Evolutionary conservation across 768 basidiomycete genomes (phyloP), one percentile per base, ranked within the genome.

Genomic region (Mrakia frigida): DNA sequence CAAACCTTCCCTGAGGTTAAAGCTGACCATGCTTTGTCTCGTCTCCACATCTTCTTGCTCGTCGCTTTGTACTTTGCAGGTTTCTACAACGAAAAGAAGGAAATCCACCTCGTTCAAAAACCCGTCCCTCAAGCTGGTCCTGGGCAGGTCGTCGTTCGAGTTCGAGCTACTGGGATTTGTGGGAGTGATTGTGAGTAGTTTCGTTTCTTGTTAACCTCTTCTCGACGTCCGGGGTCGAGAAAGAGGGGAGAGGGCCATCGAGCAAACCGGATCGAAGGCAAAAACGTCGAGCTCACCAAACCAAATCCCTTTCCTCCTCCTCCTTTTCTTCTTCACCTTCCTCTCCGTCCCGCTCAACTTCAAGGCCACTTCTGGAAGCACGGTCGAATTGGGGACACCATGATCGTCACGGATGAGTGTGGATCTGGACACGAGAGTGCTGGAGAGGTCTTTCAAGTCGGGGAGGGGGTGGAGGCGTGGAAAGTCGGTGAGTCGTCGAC

Each of bases 141-240:
- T 3, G 56, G 69, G 2, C 75, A 71, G 18, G 81, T 80, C 39
- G 74, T 83, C 33, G 80, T 85, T n/a, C 82, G 83, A 70, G 82
- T 85, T 33, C 77, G 81, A 46, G 83, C 84, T 18, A 84, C 83
- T 6, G 85, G 85, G 33, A 85, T 85, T 60, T 85, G 85, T 74
- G 84, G 84, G 77, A 80, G 83, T 80, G 53, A 33, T 35, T 74
- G 52, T 63, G 28, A 35, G 73, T 50, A 52, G 23, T n/a, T n/a
- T n/a, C n/a, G n/a, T n/a, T n/a, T n/a, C n/a, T n/a, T n/a, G n/a
- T n/a, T n/a, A n/a, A n/a, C n/a, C 53, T 18, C 33, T 39, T 16
- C 16, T 21, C 11, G 10, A 14, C 10, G 11, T 43, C 43, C 43
- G 28, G 28, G 3, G n/a, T 2, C 25, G 13, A 18, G 56, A 9